These are phyloP conservation scores for Blastobotrys americana DNA, from an alignment of 805 yeast genomes.

Conservation along the genomic window DNA sequence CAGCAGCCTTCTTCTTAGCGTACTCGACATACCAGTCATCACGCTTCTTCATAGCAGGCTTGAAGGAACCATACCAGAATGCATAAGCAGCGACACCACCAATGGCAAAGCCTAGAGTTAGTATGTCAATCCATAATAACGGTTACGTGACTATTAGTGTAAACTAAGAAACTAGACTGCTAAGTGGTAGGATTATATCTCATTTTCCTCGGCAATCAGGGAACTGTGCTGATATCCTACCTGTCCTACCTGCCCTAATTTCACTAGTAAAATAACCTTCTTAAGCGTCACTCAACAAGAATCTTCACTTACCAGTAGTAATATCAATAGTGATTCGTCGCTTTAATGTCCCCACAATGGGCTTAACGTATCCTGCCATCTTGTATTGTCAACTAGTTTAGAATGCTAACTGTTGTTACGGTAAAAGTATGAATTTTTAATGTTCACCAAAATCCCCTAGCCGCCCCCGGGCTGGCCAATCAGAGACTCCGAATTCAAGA, in stretches of 20 bases:
- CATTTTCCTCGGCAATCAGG: too few relatives aligned
- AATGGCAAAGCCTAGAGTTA: constrained; percentile 28
- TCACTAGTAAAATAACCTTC: too few relatives aligned
- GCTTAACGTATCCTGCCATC: constrained; percentile 41
- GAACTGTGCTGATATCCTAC: too few relatives aligned
- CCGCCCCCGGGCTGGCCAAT: not conserved
- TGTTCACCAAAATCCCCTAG: not conserved
- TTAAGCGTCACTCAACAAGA: too few relatives aligned
- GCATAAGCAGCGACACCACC: constrained; percentile 59
- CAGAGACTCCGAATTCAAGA: not conserved
- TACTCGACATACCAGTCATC: constrained; percentile 77
- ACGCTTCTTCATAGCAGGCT: constrained; percentile 61
- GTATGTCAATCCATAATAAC: too few relatives aligned
- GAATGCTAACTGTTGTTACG: too few relatives aligned
- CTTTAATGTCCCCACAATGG: constrained; percentile 77
- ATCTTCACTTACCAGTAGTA: constrained; percentile 49
- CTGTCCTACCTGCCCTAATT: too few relatives aligned
- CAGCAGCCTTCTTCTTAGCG: constrained; percentile 57
- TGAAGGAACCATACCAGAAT: constrained; percentile 77
- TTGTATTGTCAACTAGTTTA: too few relatives aligned
- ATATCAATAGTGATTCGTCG: constrained; percentile 77
- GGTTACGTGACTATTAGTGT: too few relatives aligned
- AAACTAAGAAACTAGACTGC: too few relatives aligned
- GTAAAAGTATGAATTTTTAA: too few relatives aligned
- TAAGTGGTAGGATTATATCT: too few relatives aligned